These are phyloP conservation scores for Aspergillus brunneoviolaceus DNA, from an alignment of 2,329 filamentous ascomycete species.

Conservation along the genomic window DNA sequence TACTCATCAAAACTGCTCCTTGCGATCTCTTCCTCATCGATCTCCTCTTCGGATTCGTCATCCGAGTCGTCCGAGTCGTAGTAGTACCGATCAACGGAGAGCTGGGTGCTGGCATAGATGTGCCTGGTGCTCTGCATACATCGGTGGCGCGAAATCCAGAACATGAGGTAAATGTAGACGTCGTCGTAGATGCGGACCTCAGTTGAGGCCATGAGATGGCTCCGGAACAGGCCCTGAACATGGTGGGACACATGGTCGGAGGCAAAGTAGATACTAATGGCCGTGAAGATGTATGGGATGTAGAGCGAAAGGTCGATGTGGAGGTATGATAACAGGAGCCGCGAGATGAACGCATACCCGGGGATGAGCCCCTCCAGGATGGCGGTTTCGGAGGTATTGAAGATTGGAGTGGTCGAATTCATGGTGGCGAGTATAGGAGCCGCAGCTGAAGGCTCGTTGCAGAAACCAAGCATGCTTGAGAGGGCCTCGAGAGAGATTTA, in stretches of 20 bases:
- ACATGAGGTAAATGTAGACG: conserved; percentile 71
- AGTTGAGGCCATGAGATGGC: conserved; percentile 64
- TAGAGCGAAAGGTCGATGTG: conserved; percentile 64
- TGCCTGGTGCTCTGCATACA: conserved; percentile 61
- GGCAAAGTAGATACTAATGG: conserved; percentile 51
- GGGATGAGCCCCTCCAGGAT: conserved; percentile 64
- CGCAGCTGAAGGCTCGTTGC: neutral
- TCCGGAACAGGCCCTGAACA: conserved; percentile 50
- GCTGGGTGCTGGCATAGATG: conserved; percentile 65
- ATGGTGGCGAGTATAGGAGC: conserved; percentile 8
- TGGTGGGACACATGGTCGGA: conserved; percentile 55
- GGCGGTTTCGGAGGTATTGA: conserved; percentile 24
- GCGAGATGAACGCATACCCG: conserved; percentile 60
- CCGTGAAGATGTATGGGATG: conserved; percentile 56
- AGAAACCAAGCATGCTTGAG: neutral
- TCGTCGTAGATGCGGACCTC: conserved; percentile 69
- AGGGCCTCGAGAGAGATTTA: neutral
- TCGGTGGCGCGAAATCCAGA: conserved; percentile 63
- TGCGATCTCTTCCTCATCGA: conserved; percentile 32
- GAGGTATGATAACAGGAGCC: conserved; percentile 55
- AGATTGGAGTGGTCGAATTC: conserved; percentile 9
- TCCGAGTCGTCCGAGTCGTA: conserved; percentile 28
- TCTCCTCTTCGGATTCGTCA: conserved; percentile 25
- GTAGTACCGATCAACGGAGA: conserved; percentile 42
- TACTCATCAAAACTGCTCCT: conserved; percentile 45